These are phyloP conservation scores for Botryotinia calthae DNA, from an alignment of 2,329 filamentous ascomycete species.

Conservation along the genomic window DNA sequence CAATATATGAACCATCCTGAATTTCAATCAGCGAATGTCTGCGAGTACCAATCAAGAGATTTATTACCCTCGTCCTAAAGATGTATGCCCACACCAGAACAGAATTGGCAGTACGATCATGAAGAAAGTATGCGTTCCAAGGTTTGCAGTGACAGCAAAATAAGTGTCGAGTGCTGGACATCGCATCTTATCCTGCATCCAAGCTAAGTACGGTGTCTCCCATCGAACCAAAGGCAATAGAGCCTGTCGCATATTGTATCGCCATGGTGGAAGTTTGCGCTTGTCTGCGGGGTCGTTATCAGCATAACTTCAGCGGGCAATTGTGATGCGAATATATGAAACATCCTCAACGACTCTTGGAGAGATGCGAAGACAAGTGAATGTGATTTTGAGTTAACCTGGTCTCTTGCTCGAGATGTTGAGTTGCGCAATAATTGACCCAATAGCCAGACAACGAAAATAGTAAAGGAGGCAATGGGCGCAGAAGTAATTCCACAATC, in stretches of 20 bases:
- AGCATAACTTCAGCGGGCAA: slow-evolving; percentile 4
- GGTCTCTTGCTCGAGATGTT: background rate
- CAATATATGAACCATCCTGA: slow-evolving; percentile 69
- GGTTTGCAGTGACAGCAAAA: slow-evolving; percentile 93
- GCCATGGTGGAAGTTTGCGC: slow-evolving; percentile 79
- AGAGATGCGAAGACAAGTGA: background rate
- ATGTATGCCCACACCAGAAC: slow-evolving; percentile 92
- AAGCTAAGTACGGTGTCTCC: slow-evolving; percentile 93
- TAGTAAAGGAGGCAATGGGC: background rate
- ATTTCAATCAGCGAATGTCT: slow-evolving; percentile 26
- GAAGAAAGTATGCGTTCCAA: slow-evolving; percentile 98
- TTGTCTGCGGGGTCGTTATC: slow-evolving; percentile 58
- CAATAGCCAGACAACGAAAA: background rate
- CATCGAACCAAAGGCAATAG: slow-evolving; percentile 84
- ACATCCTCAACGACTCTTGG: background rate
- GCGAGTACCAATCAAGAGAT: slow-evolving; percentile 12
- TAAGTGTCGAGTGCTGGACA: slow-evolving; percentile 88
- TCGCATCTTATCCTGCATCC: slow-evolving; percentile 75
- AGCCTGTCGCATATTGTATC: slow-evolving; percentile 77
- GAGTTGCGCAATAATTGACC: background rate
- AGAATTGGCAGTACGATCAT: slow-evolving; percentile 92
- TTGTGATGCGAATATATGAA: background rate
- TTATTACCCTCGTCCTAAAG: slow-evolving; percentile 80
- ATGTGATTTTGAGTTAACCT: background rate
- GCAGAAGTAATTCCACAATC: background rate